Conservation (phyloP, 2,329 filamentous ascomycete species). For the Aspergillus carbonarius region DNA sequence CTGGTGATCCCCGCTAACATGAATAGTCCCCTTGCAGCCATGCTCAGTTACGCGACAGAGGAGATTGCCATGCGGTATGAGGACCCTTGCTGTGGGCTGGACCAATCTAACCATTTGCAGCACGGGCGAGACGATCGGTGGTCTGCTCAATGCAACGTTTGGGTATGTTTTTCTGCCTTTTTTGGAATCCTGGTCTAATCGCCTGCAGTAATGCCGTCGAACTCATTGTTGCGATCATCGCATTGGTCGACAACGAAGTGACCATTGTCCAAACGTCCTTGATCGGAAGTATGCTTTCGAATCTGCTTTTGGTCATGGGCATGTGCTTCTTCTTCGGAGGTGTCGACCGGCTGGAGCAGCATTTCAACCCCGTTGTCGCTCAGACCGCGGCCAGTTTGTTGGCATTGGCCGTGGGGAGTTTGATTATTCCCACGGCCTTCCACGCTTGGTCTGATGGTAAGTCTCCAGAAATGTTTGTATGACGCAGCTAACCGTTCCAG, state of each 20-base stretch:
- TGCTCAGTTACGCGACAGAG: constrained; percentile 86
- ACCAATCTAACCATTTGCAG: constrained; percentile 19
- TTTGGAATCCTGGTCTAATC: constrained; percentile 6
- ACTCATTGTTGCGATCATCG: constrained; percentile 84
- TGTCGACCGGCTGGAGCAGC: constrained; percentile 73
- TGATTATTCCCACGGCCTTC: constrained; percentile 91
- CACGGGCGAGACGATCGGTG: constrained; percentile 81
- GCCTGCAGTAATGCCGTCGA: constrained; percentile 72
- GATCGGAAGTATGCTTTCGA: constrained; percentile 88
- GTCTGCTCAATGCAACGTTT: constrained; percentile 85
- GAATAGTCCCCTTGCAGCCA: constrained; percentile 68
- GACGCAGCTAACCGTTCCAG: constrained; percentile 16
- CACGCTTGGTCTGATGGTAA: constrained; percentile 53
- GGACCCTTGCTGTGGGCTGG: constrained; percentile 35
- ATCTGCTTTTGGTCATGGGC: constrained; percentile 82
- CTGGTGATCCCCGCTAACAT: not conserved
- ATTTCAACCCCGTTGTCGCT: constrained; percentile 88
- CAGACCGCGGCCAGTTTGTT: constrained; percentile 83
- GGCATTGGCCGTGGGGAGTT: constrained; percentile 72
- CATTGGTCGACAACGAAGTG: constrained; percentile 70
- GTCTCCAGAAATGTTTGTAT: constrained; percentile 2
- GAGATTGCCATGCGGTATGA: constrained; percentile 65
- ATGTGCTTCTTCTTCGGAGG: constrained; percentile 93
- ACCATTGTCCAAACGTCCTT: constrained; percentile 89
- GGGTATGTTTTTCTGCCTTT: constrained; percentile 45